phyloP scores from a whole-genome alignment of 1,284 basidiomycete species.

The Athelia sp. region DNA sequence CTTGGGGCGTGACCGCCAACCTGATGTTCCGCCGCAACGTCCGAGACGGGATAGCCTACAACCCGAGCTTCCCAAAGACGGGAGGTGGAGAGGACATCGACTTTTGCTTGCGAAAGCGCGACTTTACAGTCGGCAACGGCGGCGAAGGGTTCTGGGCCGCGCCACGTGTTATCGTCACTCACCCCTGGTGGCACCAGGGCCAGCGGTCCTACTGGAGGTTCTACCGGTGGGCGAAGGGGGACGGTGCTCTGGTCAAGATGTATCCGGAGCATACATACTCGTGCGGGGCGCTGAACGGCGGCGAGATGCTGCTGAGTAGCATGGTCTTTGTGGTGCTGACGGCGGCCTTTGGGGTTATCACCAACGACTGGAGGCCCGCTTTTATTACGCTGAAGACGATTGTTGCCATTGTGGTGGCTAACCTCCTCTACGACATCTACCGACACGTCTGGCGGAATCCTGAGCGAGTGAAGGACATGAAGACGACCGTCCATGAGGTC shows the following conservation, averaged over 20 bases:
- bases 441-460: slow-evolving; percentile 39
- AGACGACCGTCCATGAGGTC: slow-evolving; percentile 28
- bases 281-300: slow-evolving; percentile 44
- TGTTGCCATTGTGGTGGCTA: slow-evolving; percentile 31
- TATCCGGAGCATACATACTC: slow-evolving; percentile 43
- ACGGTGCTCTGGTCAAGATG: slow-evolving; percentile 43
- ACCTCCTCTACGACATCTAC: slow-evolving; percentile 42
- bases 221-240: slow-evolving; percentile 55
- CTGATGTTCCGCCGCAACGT: slow-evolving; percentile 43
- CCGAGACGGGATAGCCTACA: slow-evolving; percentile 38
- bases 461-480: slow-evolving; percentile 25
- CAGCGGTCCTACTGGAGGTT: slow-evolving; percentile 47
- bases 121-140: slow-evolving; percentile 27
- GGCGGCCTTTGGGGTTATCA: slow-evolving; percentile 7
- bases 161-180: slow-evolving; percentile 41
- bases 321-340: slow-evolving; percentile 15
- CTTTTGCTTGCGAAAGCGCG: slow-evolving; percentile 47
- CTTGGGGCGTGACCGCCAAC: slow-evolving; percentile 63
- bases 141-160: slow-evolving; percentile 43
- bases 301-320: slow-evolving; percentile 33
- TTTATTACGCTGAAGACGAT: slow-evolving; percentile 19
- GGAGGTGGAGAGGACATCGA: slow-evolving; percentile 64
- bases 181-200: slow-evolving; percentile 56
- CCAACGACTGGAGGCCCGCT: slow-evolving; percentile 7
- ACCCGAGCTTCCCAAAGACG: slow-evolving; percentile 51